Conservation (phyloP, 1,284 basidiomycete genomes). For the Moniliophthora roreri region DNA sequence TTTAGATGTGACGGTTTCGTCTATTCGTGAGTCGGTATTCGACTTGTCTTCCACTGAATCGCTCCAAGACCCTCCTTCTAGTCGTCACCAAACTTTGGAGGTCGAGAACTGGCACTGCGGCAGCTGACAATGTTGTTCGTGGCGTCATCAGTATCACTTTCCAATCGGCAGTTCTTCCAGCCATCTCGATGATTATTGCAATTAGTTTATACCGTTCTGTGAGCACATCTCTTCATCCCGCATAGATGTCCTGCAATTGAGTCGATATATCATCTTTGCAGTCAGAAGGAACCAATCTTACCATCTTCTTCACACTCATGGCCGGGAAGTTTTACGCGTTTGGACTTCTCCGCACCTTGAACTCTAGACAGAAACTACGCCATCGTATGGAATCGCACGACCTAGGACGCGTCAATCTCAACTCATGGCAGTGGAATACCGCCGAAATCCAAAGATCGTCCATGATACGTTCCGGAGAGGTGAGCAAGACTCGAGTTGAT, state of each 20-base stretch:
- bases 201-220: conserved; percentile 42
- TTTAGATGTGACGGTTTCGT: conserved; percentile 40
- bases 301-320: conserved; percentile 46
- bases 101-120: conserved; percentile 40
- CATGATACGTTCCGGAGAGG: neutral
- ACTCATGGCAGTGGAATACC: conserved; percentile 29
- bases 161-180: conserved; percentile 48
- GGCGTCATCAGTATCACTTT: conserved; percentile 46
- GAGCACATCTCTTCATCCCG: conserved; percentile 11
- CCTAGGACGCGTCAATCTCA: conserved; percentile 38
- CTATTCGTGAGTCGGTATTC: conserved; percentile 30
- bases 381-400: conserved; percentile 37
- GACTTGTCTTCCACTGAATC: conserved; percentile 13
- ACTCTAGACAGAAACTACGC: conserved; percentile 41
- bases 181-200: conserved; percentile 41
- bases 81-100: conserved; percentile 43
- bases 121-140: conserved; percentile 41
- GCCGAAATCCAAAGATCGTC: neutral
- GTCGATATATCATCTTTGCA: neutral
- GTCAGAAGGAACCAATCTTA: conserved; percentile 35
- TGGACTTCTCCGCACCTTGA: conserved; percentile 46
- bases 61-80: conserved; percentile 18
- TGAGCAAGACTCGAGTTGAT: too few relatives aligned
- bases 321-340: conserved; percentile 52
- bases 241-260: too few relatives aligned